Percentiles rank a stretch among this genome's conserved stretches.
These are phyloP conservation scores for Sugiyamaella castrensis DNA, from an alignment of 1,139 yeast genomes.

Conservation along the genomic window DNA sequence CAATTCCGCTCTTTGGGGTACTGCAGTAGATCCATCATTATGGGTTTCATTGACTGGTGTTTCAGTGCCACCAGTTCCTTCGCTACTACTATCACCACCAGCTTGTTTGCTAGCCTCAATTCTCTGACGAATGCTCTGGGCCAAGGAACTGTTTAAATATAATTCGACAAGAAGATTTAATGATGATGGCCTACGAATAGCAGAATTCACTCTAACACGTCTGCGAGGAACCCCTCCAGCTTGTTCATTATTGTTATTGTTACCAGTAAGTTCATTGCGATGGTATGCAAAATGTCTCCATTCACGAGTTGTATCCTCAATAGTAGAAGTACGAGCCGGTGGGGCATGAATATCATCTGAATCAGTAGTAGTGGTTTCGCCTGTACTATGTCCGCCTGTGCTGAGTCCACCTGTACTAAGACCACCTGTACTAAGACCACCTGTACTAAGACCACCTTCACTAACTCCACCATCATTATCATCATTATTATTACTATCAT, in stretches of 20 bases:
- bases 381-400: slow-evolving; percentile 1
- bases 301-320: slow-evolving; percentile 57
- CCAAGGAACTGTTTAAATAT: slow-evolving; percentile 51
- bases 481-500: neutral
- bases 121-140: slow-evolving; percentile 48
- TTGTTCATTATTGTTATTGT: slow-evolving; percentile 29
- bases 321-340: slow-evolving; percentile 7
- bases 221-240: slow-evolving; percentile 3
- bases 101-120: slow-evolving; percentile 36
- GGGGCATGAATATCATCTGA: slow-evolving; percentile 42
- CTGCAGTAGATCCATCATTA: slow-evolving; percentile 36
- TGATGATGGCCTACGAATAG: slow-evolving; percentile 9
- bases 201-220: neutral
- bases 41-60: slow-evolving; percentile 23
- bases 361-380: slow-evolving; percentile 23
- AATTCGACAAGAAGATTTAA: slow-evolving; percentile 31
- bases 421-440: slow-evolving; percentile 18
- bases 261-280: slow-evolving; percentile 57
- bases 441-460: slow-evolving; percentile 20
- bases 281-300: slow-evolving; percentile 92
- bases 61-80: slow-evolving; percentile 2
- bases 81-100: slow-evolving; percentile 6
- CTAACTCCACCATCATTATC: slow-evolving; percentile 13
- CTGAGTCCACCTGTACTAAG: slow-evolving; percentile 17
- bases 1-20: slow-evolving; percentile 12